Percentiles rank a stretch among this genome's conserved stretches.
These are phyloP conservation scores for Zangia roseola DNA, from an alignment of 768 basidiomycete genomes.

Conservation along the genomic window DNA sequence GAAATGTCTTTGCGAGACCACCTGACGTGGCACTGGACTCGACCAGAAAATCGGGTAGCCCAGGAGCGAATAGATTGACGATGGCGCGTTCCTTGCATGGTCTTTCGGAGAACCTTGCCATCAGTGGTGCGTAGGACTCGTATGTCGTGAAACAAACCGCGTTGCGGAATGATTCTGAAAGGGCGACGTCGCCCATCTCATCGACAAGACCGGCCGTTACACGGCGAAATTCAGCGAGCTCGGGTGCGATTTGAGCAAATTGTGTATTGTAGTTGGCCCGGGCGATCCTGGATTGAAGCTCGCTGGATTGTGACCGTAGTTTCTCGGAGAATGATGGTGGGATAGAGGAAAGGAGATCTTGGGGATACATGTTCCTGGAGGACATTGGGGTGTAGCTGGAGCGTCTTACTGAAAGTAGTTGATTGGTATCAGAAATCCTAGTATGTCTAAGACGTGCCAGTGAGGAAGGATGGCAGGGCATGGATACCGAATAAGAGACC, in stretches of 20 bases:
- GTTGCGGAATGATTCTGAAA: constrained; percentile 7
- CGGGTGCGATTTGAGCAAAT: not conserved
- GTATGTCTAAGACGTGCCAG: no score
- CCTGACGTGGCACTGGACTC: constrained; percentile 22
- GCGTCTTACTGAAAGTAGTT: no score
- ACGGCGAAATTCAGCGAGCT: not conserved
- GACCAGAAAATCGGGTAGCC: constrained; percentile 18
- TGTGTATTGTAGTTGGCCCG: not conserved
- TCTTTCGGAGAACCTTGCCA: constrained; percentile 5
- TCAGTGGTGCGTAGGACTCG: constrained; percentile 12
- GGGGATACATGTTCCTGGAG: not conserved
- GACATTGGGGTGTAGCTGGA: no score
- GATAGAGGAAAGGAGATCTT: not conserved
- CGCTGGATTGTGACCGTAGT: not conserved
- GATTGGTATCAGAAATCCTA: no score
- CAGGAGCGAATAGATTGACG: constrained; percentile 13
- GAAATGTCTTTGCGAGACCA: constrained; percentile 10
- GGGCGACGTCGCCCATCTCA: not conserved
- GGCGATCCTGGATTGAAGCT: not conserved
- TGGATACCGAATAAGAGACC: no score
- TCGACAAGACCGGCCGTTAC: not conserved
- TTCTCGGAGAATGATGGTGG: not conserved
- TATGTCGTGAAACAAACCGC: constrained; percentile 17
- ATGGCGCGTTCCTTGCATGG: constrained; percentile 4
- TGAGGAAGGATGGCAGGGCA: no score